Conservation (phyloP, 2,329 filamentous ascomycete species). For the Neofusicoccum umdonicola region DNA sequence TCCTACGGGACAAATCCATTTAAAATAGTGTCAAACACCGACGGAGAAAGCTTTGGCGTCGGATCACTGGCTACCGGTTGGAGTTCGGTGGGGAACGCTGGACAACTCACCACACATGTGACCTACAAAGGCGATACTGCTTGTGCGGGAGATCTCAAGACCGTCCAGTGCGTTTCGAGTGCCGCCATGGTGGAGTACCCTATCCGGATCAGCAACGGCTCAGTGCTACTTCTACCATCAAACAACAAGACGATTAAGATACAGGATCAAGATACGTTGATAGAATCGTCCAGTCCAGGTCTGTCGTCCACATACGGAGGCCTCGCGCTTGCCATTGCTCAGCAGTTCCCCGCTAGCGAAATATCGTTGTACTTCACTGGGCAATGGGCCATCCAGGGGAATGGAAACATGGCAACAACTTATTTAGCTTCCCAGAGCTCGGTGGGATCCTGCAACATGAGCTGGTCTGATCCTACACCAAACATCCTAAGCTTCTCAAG, state of each 20-base stretch:
- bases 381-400: no score
- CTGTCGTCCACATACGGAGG: no score
- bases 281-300: no score
- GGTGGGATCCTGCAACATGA: not conserved
- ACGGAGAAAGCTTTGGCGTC: no score
- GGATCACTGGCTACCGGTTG: no score
- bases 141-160: slow-evolving; percentile 20
- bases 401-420: not conserved
- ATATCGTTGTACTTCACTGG: no score
- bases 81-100: not conserved
- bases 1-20: not conserved
- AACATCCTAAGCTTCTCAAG: not conserved
- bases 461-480: not conserved
- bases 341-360: no score
- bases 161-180: slow-evolving; percentile 19
- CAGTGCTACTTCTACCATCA: no score
- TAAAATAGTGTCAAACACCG: not conserved
- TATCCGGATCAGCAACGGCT: slow-evolving; percentile 19
- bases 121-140: slow-evolving; percentile 19
- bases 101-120: not conserved
- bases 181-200: slow-evolving; percentile 18
- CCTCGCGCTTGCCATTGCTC: no score
- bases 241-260: no score
- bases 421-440: not conserved
- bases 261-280: no score